Base-by-base conservation (phyloP, 192 early-diverging fungal genomes). In the Backusella luteola region DNA sequence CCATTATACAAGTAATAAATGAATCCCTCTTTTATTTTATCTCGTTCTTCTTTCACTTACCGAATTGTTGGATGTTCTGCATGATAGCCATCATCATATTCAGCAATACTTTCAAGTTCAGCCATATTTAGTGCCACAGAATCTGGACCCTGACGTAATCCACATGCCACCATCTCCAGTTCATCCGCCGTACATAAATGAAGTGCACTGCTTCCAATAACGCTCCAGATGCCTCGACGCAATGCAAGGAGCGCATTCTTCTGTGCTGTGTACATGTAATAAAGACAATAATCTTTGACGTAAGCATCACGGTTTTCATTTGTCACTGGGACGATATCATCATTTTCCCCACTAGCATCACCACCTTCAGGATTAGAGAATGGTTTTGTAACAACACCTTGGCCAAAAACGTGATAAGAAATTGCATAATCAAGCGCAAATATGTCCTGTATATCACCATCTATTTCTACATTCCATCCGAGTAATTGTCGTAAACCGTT, bases 1-100 rank as follows among this genome's bases (percentile, higher is more conserved):
- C 9, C 8, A 34, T 21, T n/a, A 49, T 49, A n/a, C 46, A n/a
- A 49, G 15, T 49, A 49, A 49, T 49, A 49, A 44, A 23, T 66
- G 14, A 66, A 14, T 26, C 9, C 23, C 32, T 12, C 6, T 66
- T 66, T 23, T 66, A 3, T 15, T 44, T 2, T 49, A 6, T 17
- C 4, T 49, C 0, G 14, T n/a, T 19, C 5, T 49, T 49, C 15
- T 34, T 35, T 23, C 9, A 0, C 56, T 73, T 73, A 91, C 83
- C 77, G 77, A 66, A 97, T 93, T 2, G 90, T 79, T 1, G 79
- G 81, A 76, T 98, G 94, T 8, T 80, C 82, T 0, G 86, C 71
- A 34, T 83, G 77, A 79, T 93, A 97, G n/a, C 92, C 94, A 79
- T 97, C 96, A 67, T 96, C 96, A 81, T 98, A 98, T n/a, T 82